phyloP scores from a whole-genome alignment of 2,329 filamentous ascomycete species.

The Cercospora sp. region DNA sequence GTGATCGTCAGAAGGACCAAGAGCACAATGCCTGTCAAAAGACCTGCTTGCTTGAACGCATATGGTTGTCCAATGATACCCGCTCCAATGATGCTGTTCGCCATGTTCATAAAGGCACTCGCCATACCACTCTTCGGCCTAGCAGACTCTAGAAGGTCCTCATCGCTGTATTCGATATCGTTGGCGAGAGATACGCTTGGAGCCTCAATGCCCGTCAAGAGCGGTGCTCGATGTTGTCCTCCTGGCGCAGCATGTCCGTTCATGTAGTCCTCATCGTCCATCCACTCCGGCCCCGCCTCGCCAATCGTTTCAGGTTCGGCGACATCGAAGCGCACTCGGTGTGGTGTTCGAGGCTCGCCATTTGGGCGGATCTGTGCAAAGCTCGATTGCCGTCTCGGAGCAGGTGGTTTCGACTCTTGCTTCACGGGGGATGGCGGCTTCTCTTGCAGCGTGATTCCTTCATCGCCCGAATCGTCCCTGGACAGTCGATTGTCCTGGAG shows the following conservation, averaged over 20 bases:
- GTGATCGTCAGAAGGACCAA: conserved; percentile 77
- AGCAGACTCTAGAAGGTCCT: conserved; percentile 54
- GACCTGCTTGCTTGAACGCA: conserved; percentile 88
- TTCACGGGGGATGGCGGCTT: conserved; percentile 18
- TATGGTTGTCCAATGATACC: conserved; percentile 83
- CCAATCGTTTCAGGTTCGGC: conserved; percentile 32
- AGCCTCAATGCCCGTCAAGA: conserved; percentile 80
- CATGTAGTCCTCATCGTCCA: conserved; percentile 65
- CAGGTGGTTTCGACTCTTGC: conserved; percentile 13
- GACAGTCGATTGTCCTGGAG: conserved; percentile 27
- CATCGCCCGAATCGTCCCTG: conserved; percentile 30
- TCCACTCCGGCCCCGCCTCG: conserved; percentile 41
- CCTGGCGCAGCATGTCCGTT: conserved; percentile 41
- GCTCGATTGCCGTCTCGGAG: conserved; percentile 40
- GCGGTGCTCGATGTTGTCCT: conserved; percentile 59
- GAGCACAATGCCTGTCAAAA: conserved; percentile 75
- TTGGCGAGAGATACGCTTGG: conserved; percentile 73
- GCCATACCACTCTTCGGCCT: conserved; percentile 82
- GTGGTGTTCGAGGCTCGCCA: conserved; percentile 63
- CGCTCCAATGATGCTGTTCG: conserved; percentile 89
- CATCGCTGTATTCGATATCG: conserved; percentile 53
- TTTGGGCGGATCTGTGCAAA: conserved; percentile 50
- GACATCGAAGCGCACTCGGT: conserved; percentile 73
- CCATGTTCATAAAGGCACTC: conserved; percentile 99
- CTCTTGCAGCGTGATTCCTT: conserved; percentile 27